Evolutionary conservation across 305 asterid genomes (phyloP).

Genomic region (Ajuga reptans): DNA sequence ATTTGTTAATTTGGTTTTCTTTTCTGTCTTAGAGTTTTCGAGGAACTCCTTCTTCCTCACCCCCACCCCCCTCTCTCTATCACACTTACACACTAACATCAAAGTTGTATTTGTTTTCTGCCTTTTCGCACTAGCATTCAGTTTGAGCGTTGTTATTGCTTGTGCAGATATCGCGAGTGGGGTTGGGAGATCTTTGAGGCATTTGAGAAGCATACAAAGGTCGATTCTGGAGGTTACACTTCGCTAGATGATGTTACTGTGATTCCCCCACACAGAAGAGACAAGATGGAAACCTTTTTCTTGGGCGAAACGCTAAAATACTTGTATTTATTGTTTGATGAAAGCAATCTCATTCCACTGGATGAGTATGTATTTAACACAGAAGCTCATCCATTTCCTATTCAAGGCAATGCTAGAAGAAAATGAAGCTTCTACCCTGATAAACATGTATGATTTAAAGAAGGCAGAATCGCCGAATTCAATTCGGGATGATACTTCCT

Average conservation of each 20-base stretch:
- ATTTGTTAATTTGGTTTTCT: neutral
- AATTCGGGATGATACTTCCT: constrained; percentile 17
- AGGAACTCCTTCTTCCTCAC: neutral
- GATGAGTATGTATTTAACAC: constrained; percentile 86
- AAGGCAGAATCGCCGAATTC: constrained; percentile 10
- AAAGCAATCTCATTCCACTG: constrained; percentile 51
- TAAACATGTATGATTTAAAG: constrained; percentile 8
- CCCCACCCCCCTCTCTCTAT: neutral
- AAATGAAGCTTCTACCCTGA: constrained; percentile 24
- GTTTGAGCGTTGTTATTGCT: constrained; percentile 19
- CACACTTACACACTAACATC: neutral
- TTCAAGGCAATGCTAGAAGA: constrained; percentile 32
- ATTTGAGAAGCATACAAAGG: constrained; percentile 75
- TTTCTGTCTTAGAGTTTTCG: neutral
- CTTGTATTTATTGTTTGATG: constrained; percentile 65
- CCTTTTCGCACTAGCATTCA: neutral
- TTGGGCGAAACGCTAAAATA: constrained; percentile 91
- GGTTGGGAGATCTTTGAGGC: constrained; percentile 95
- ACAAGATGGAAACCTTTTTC: constrained; percentile 97
- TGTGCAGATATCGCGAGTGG: constrained; percentile 86
- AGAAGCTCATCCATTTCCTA: constrained; percentile 94
- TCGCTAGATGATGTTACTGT: constrained; percentile 83
- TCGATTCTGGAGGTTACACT: constrained; percentile 82
- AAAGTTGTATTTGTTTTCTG: neutral
- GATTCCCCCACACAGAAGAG: constrained; percentile 71